A percentile compares a stretch with the other conserved stretches of the same genome.
Conservation (phyloP, 2,329 filamentous ascomycete species). For the Gnomoniopsis smithogilvyi region DNA sequence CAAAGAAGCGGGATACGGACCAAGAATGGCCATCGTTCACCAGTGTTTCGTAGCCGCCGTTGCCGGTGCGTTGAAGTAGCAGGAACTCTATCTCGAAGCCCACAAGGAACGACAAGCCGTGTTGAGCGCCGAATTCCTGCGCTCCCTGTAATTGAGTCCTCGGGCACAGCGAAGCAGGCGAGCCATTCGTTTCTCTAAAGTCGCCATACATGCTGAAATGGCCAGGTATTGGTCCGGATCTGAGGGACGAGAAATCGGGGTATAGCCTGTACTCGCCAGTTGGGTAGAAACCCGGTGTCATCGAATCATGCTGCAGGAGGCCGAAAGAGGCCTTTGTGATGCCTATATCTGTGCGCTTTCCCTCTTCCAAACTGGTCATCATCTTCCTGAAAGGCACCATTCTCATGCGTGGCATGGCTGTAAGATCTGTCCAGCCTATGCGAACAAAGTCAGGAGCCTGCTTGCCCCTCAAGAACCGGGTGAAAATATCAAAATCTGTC, state of each 20-base stretch:
- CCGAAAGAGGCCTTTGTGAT: conserved; percentile 64
- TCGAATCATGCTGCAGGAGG: conserved; percentile 63
- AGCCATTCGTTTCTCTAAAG: conserved; percentile 57
- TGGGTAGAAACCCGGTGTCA: conserved; percentile 50
- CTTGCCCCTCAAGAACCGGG: conserved; percentile 43
- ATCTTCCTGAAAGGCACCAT: conserved; percentile 64
- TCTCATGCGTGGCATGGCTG: conserved; percentile 63
- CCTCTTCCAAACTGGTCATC: conserved; percentile 41
- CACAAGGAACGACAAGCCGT: conserved; percentile 58
- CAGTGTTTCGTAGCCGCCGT: conserved; percentile 39
- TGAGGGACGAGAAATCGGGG: conserved; percentile 63
- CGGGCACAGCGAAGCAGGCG: conserved; percentile 57
- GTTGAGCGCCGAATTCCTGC: conserved; percentile 45
- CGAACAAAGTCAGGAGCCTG: conserved; percentile 62
- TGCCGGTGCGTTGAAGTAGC: conserved; percentile 52
- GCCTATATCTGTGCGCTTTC: conserved; percentile 46
- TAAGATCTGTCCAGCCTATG: conserved; percentile 76
- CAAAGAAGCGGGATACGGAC: conserved; percentile 62
- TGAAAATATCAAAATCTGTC: conserved; percentile 35
- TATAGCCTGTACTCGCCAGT: conserved; percentile 65
- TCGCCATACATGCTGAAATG: conserved; percentile 66
- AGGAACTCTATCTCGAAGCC: conserved; percentile 84
- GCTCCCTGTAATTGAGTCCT: conserved; percentile 58
- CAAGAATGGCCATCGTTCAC: conserved; percentile 66
- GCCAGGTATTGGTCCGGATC: conserved; percentile 52